phyloP scores from a whole-genome alignment of 2,329 filamentous ascomycete species.

The Ophiostoma novo-ulmi region DNA sequence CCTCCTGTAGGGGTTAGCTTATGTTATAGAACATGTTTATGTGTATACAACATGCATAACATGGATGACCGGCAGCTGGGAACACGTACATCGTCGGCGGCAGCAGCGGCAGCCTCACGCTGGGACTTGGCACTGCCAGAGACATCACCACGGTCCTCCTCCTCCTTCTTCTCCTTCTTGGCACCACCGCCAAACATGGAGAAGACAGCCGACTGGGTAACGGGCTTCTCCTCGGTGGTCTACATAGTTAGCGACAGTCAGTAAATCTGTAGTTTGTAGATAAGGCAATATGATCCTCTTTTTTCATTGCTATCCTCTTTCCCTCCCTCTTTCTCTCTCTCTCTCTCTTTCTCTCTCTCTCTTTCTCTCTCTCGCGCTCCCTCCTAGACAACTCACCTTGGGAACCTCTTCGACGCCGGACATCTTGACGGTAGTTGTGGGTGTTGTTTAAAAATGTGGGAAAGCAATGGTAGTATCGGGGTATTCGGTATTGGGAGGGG shows the following conservation, averaged over 20 bases:
- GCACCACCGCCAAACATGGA: constrained; percentile 98
- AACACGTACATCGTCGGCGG: constrained; percentile 49
- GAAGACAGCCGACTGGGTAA: constrained; percentile 68
- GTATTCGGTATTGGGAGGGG: neutral
- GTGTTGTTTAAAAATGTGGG: neutral
- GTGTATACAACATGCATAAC: no score
- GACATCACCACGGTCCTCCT: constrained; percentile 77
- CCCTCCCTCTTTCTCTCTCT: neutral
- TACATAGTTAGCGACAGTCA: constrained; percentile 8
- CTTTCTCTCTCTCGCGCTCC: neutral
- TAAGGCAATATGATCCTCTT: neutral
- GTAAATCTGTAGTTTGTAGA: neutral
- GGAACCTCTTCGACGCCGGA: constrained; percentile 34
- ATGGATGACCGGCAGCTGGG: constrained; percentile 25
- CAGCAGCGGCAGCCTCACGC: constrained; percentile 56
- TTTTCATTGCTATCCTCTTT: neutral
- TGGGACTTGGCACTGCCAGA: constrained; percentile 84
- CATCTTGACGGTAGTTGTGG: constrained; percentile 28
- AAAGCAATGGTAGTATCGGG: neutral
- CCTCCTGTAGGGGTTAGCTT: constrained; percentile 47
- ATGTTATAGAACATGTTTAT: neutral
- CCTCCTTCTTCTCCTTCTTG: constrained; percentile 92
- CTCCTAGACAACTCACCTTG: constrained; percentile 14
- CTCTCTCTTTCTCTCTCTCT: neutral
- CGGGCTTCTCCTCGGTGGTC: constrained; percentile 37